Evolutionary conservation across 305 asterid species (phyloP).

Genomic region (Petunia hybrid): DNA sequence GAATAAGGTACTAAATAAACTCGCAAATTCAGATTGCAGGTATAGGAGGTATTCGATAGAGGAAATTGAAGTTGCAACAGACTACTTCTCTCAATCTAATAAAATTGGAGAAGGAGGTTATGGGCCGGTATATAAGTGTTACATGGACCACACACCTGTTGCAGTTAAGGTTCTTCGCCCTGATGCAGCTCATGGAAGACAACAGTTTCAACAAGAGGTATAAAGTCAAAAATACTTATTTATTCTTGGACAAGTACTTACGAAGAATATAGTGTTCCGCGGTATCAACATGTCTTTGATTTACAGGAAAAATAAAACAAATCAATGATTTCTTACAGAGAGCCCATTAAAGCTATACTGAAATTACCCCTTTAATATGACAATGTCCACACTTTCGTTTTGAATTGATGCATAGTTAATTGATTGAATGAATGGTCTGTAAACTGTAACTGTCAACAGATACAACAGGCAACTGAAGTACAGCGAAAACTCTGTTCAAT

Average conservation of each 20-base stretch:
- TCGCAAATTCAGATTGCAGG: conserved; percentile 41
- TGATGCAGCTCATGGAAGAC: conserved; percentile 60
- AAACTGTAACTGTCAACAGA: background rate
- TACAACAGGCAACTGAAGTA: background rate
- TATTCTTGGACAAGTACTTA: background rate
- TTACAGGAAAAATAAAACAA: no score
- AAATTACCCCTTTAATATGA: background rate
- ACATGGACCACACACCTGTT: conserved; percentile 56
- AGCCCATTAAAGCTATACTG: background rate
- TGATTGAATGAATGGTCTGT: background rate
- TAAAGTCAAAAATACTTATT: conserved; percentile 9
- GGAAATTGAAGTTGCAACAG: conserved; percentile 57
- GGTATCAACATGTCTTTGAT: background rate
- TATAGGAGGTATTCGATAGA: conserved; percentile 55
- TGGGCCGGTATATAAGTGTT: conserved; percentile 57
- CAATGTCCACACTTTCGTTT: background rate
- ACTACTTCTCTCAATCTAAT: conserved; percentile 45
- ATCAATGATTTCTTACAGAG: background rate
- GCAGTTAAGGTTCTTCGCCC: conserved; percentile 66
- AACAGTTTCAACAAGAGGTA: conserved; percentile 64
- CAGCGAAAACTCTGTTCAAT: background rate
- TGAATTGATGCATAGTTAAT: background rate
- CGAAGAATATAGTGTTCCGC: background rate
- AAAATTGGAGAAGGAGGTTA: conserved; percentile 66
- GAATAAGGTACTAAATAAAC: conserved; percentile 29